A percentile compares a stretch with the other conserved stretches of the same genome.
Evolutionary conservation across 2,329 filamentous ascomycete genomes (phyloP).

Genomic region (Drechslera avenae): DNA sequence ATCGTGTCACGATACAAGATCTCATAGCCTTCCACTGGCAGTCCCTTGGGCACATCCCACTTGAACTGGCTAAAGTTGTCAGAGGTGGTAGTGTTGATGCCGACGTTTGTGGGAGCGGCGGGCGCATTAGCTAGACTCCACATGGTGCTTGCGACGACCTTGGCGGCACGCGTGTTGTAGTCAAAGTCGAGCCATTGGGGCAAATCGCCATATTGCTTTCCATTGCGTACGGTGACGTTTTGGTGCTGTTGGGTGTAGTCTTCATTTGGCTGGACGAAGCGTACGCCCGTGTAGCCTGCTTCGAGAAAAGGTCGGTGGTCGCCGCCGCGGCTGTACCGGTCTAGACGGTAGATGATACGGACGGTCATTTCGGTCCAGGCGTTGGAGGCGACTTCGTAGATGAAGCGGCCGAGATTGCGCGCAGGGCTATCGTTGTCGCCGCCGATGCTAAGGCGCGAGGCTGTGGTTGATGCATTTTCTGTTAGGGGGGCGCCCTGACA

Average conservation of each 20-base stretch:
- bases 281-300: constrained; percentile 57
- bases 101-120: constrained; percentile 54
- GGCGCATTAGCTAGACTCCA: constrained; percentile 60
- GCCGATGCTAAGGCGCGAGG: constrained; percentile 44
- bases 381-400: constrained; percentile 59
- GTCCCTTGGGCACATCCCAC: constrained; percentile 52
- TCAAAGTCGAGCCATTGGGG: constrained; percentile 60
- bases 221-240: constrained; percentile 54
- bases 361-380: constrained; percentile 58
- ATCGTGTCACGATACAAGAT: constrained; percentile 59
- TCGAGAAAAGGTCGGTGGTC: constrained; percentile 61
- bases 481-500: constrained; percentile 54
- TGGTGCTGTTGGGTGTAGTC: constrained; percentile 63
- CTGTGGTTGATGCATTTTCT: constrained; percentile 46
- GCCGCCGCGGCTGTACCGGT: constrained; percentile 61
- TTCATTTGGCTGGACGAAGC: constrained; percentile 62
- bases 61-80: constrained; percentile 56
- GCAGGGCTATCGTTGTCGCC: constrained; percentile 59
- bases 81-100: constrained; percentile 50
- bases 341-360: constrained; percentile 58
- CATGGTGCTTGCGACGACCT: constrained; percentile 58
- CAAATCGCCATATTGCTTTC: constrained; percentile 59
- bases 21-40: constrained; percentile 55
- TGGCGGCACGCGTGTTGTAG: constrained; percentile 58
- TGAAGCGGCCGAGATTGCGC: constrained; percentile 58